Evolutionary conservation across 2,329 filamentous ascomycete species (phyloP), one percentile per base, ranked within the genome.

Genomic region (Sarocladiaceae sp.): DNA sequence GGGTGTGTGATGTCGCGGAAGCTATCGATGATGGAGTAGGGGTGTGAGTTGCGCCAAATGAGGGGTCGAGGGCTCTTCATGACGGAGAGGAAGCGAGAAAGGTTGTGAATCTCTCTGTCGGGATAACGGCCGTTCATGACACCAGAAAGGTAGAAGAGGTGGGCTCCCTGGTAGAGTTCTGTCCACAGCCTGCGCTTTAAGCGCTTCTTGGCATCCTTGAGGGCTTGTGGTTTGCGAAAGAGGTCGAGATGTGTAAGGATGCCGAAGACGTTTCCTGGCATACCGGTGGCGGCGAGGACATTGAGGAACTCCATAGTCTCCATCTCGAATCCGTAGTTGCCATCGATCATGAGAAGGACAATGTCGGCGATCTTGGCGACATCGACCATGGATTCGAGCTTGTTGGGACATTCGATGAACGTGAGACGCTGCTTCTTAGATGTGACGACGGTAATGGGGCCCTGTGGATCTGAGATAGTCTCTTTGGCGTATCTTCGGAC

Each of bases 231-330:
- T 59, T 96, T 97, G 59, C 83, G 80, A 72, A 98, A 98, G 12
- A 98, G 72, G 61, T 98, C 93, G 48, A 98, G 73, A 70, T 98
- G 94, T 13, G 93, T 97, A 34, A 98, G 76, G 46, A 98, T 90
- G 43, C 93, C 93, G 60, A 98, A 97, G 29, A 98, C 90, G 56
- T 98, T 98, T 52, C 93, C 91, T 0, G 94, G 93, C 91, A 98
- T 97, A 63, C 93, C 93, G 23, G 87, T 95, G 2, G 88, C 81
- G n/a, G 87, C 85, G 42, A 98, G 72, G 15, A 96, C 83, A 55
- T 96, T 97, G 58, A 98, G 70, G 50, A 98, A 98, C 66, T 98
- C 93, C 93, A 98, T 98, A 0, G 93, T 98, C 74, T 98, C 93
- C 93, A 98, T 98, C 68, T 98, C 93, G 60, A 98, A 98, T 12